Percentiles rank a stretch among this genome's conserved stretches.
Conservation (phyloP, 1,284 basidiomycete species). For the Singerocomus inundabilis region DNA sequence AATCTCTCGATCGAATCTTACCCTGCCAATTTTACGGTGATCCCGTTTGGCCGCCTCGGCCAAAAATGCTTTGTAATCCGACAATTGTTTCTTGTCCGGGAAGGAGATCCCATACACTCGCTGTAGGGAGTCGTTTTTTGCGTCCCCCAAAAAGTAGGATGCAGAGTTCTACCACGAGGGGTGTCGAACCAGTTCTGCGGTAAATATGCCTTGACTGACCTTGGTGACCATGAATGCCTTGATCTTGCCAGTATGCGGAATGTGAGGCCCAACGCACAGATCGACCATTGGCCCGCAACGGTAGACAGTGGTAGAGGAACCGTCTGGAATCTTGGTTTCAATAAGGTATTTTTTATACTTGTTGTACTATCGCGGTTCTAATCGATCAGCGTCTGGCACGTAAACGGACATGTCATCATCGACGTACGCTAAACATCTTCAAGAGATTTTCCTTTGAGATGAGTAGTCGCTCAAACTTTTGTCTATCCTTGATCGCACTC, state of each 20-base stretch:
- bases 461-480: conserved; percentile 93
- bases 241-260: conserved; percentile 97
- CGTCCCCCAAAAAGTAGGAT: conserved; percentile 97
- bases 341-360: conserved; percentile 99
- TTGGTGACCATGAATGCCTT: conserved; percentile 96
- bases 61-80: conserved; percentile 95
- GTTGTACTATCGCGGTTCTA: conserved; percentile 73
- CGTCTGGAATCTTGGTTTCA: conserved; percentile 93
- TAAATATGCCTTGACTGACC: conserved; percentile 39
- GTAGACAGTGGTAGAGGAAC: conserved; percentile 96
- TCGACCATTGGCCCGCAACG: conserved; percentile 99
- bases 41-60: conserved; percentile 97
- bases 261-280: conserved; percentile 95
- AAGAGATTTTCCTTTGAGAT: conserved; percentile 92
- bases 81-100: conserved; percentile 95
- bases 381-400: conserved; percentile 8
- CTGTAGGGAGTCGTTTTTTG: conserved; percentile 93
- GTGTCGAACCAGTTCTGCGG: not conserved
- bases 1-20: conserved; percentile 27
- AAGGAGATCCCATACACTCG: conserved; percentile 99
- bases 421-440: conserved; percentile 92
- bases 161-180: conserved; percentile 76
- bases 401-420: not conserved
- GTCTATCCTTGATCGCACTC: conserved; percentile 92
- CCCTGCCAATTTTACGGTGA: conserved; percentile 92